Evolutionary conservation across 352 stramenopile species (phyloP).

Genomic region (Ophiocytium majus): DNA sequence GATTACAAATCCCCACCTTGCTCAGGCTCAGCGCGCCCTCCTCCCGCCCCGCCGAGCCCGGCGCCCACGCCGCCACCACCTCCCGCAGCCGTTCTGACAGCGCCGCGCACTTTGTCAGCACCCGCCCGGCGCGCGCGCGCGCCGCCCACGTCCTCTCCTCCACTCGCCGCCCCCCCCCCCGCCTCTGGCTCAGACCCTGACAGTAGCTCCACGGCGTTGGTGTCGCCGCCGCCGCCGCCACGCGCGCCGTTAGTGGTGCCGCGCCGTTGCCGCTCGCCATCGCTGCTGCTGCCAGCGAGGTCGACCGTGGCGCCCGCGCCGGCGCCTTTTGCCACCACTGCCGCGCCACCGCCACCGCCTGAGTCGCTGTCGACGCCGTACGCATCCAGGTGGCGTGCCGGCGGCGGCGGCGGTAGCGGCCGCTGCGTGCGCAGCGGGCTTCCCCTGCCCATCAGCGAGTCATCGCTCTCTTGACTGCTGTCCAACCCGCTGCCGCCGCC

Average conservation of each 20-base stretch:
- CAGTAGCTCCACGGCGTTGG: too few species aligned
- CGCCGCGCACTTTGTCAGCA: conserved; percentile 32
- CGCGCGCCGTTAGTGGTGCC: too few species aligned
- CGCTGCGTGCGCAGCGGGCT: not conserved
- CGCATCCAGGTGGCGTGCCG: not conserved
- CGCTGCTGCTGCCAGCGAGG: not conserved
- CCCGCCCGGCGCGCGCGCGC: conserved; percentile 20
- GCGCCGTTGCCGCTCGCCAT: not conserved
- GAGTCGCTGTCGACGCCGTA: not conserved
- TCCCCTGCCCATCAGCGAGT: not conserved
- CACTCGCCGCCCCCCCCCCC: too few species aligned
- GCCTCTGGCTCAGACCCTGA: too few species aligned
- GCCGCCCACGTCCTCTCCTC: too few species aligned
- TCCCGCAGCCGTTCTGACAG: conserved; percentile 42
- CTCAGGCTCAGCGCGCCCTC: conserved; percentile 18
- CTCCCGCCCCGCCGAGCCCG: not conserved
- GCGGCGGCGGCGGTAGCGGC: not conserved
- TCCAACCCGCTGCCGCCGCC: conserved; percentile 13
- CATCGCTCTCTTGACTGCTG: not conserved
- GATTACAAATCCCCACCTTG: not conserved
- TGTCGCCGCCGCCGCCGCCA: too few species aligned
- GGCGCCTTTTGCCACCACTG: not conserved
- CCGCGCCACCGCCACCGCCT: not conserved
- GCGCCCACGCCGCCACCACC: conserved; percentile 40
- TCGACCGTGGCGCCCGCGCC: not conserved